Evolutionary conservation across 306 rosid species (phyloP).

Genomic region (Vicia sativa): DNA sequence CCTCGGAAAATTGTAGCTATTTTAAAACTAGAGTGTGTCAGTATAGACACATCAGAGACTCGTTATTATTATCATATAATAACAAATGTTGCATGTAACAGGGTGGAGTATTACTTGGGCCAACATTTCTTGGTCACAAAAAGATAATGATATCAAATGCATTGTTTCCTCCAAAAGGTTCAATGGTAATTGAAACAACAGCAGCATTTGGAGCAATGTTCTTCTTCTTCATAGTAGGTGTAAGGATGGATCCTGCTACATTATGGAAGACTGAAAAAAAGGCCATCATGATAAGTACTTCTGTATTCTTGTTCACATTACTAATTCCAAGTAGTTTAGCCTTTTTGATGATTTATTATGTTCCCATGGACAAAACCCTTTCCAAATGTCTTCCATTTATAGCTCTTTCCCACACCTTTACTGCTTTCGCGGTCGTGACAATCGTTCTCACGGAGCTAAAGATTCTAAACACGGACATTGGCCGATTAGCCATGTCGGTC

Average conservation of each 20-base stretch:
- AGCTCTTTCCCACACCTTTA: slow-evolving; percentile 47
- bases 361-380: slow-evolving; percentile 31
- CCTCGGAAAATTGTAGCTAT: too few relatives aligned
- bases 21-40: too few relatives aligned
- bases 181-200: slow-evolving; percentile 47
- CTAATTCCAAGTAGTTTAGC: slow-evolving; percentile 21
- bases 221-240: slow-evolving; percentile 53
- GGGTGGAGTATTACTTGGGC: slow-evolving; percentile 22
- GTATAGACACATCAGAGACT: too few relatives aligned
- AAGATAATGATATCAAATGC: not conserved
- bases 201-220: slow-evolving; percentile 53
- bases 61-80: not conserved
- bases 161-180: slow-evolving; percentile 34
- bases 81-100: slow-evolving; percentile 1
- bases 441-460: slow-evolving; percentile 58
- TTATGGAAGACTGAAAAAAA: slow-evolving; percentile 48
- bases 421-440: slow-evolving; percentile 46
- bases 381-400: slow-evolving; percentile 29
- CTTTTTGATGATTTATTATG: not conserved
- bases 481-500: slow-evolving; percentile 56
- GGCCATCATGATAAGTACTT: slow-evolving; percentile 42
- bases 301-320: slow-evolving; percentile 37
- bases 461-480: slow-evolving; percentile 58
- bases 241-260: slow-evolving; percentile 44
- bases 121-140: slow-evolving; percentile 25